These are phyloP conservation scores for Gnetum montanum DNA, from an alignment of 75 land plant species.

Conservation along the genomic window DNA sequence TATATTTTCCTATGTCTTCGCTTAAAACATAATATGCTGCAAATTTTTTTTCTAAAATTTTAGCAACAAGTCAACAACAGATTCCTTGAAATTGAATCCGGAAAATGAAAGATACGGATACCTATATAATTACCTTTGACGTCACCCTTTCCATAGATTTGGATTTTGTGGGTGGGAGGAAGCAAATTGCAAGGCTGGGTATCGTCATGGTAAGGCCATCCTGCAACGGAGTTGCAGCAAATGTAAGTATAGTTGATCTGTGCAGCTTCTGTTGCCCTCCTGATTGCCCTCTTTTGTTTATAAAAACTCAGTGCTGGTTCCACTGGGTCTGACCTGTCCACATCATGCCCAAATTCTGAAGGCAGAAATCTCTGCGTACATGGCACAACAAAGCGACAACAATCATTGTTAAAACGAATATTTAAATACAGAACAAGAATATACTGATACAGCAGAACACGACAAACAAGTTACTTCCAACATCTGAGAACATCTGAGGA, in stretches of 20 bases:
- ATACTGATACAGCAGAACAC: no score
- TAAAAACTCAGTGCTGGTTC: not conserved
- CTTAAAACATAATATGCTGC: slow-evolving; percentile 7
- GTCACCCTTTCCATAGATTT: slow-evolving; percentile 24
- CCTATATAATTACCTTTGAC: slow-evolving; percentile 22
- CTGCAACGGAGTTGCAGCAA: slow-evolving; percentile 10
- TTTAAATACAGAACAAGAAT: no score
- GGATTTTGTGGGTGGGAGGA: slow-evolving; percentile 6
- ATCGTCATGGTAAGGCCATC: slow-evolving; percentile 11
- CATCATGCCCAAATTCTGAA: slow-evolving; percentile 18
- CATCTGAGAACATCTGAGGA: no score
- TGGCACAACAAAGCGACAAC: not conserved
- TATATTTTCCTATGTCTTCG: slow-evolving; percentile 15
- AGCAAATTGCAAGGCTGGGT: slow-evolving; percentile 8
- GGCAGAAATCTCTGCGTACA: slow-evolving; percentile 15
- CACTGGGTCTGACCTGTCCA: slow-evolving; percentile 9
- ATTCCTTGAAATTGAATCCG: no score
- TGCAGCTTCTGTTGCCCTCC: slow-evolving; percentile 16
- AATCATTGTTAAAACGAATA: not conserved
- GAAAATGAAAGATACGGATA: no score
- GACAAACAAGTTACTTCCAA: no score
- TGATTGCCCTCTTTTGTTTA: slow-evolving; percentile 1
- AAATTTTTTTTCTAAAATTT: not conserved
- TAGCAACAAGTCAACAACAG: no score
- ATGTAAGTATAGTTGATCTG: slow-evolving; percentile 21